Conservation (phyloP, 2,329 filamentous ascomycete genomes). For the Curvularia eragrostidis region DNA sequence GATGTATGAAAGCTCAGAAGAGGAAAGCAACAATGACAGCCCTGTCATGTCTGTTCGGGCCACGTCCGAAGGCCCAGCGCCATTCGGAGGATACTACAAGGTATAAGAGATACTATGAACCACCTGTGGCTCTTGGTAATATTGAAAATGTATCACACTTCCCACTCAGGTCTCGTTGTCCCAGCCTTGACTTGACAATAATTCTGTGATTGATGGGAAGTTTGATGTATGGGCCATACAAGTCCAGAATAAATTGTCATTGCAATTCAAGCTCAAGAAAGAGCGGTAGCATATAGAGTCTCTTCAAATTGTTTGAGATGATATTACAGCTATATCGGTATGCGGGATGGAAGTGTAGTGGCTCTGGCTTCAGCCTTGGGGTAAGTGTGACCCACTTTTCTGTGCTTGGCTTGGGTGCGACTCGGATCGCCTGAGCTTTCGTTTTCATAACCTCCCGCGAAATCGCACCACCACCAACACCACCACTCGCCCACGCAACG, state of each 20-base stretch:
- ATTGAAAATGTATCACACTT: neutral
- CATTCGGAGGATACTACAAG: conserved; percentile 35
- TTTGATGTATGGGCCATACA: neutral
- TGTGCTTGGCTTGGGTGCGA: conserved; percentile 30
- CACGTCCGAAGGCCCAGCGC: conserved; percentile 28
- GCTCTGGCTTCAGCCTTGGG: conserved; percentile 19
- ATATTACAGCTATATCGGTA: no score
- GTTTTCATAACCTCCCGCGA: conserved; percentile 34
- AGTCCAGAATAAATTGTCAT: neutral
- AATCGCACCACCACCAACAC: conserved; percentile 34
- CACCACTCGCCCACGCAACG: conserved; percentile 34
- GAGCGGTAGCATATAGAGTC: accelerated
- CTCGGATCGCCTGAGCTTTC: conserved; percentile 33
- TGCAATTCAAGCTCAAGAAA: neutral
- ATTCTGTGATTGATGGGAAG: neutral
- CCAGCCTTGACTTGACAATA: neutral
- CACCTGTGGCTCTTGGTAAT: neutral
- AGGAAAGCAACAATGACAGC: conserved; percentile 26
- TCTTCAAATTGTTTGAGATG: neutral
- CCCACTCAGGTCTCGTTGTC: neutral
- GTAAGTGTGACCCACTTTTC: conserved; percentile 27
- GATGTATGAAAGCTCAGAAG: conserved; percentile 22
- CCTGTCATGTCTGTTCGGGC: conserved; percentile 20
- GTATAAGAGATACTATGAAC: conserved; percentile 8
- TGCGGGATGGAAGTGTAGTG: neutral